Base-by-base conservation (phyloP, 2,329 filamentous ascomycete species). In the Didymella pomorum region DNA sequence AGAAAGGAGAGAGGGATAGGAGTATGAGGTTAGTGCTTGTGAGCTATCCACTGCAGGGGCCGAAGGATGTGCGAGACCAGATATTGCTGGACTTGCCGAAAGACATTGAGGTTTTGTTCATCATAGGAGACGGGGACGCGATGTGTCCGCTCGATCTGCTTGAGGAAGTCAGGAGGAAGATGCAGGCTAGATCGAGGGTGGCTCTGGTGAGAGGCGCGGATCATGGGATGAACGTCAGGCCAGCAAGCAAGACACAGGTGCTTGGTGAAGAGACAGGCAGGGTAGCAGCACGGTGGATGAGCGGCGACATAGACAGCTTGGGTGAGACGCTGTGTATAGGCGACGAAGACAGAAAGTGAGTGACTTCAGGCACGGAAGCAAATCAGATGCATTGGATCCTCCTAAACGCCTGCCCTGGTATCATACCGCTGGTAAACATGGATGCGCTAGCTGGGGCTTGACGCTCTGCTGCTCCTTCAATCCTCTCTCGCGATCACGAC, bases 1-100 rank as follows among this genome's bases (percentile, higher is more conserved):
- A n/a, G 11, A 6, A 29, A 1, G n/a, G 21, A 10, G 26, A 35
- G 8, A 7, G 16, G 3, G 57, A 62, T 10, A 60, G 44, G 2
- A n/a, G 20, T 16, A 14, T 63, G 12, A 56, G 65, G 4, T 52
- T 81, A 23, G 62, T 81, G 1, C 70, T 81, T 1, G 73, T 79
- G 1, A 79, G 74, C 25, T 81, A 79, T 56, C 79, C 79, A 2
- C 66, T 81, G 8, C 62, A 75, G 12, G 74, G 75, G 0, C 73
- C 71, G 1, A 77, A 75, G 43, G 68, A 76, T 46, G 37, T 74
- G 5, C 61, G 79, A 3, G 77, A 80, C 62, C 54, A 76, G 57
- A 77, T 79, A 9, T 60, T 81, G 16, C 50, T 79, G 0, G 71
- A 76, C 49, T 57, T 81, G 4, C 64, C 70, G 0, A 55, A 52